Evolutionary conservation across 2,329 filamentous ascomycete genomes (phyloP).

Genomic region (Orbilia quercus): DNA sequence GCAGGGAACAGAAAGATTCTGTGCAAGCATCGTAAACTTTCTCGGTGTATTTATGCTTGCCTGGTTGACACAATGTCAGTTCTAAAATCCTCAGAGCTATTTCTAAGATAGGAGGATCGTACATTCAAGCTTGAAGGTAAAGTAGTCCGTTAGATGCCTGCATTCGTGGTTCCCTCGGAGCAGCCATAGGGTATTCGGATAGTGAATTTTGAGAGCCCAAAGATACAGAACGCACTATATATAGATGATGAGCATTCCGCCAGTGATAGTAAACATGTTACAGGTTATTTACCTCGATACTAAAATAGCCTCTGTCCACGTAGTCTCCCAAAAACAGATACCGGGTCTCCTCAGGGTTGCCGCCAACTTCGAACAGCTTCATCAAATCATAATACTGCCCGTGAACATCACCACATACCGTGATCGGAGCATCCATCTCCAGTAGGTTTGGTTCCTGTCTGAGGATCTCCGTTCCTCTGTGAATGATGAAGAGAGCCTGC

Average conservation of each 20-base stretch:
- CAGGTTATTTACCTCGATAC: conserved; percentile 77
- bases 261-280: background rate
- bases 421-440: conserved; percentile 99
- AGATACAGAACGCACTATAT: conserved; percentile 88
- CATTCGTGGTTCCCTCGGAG: conserved; percentile 98
- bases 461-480: conserved; percentile 85
- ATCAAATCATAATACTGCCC: conserved; percentile 99
- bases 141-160: conserved; percentile 98
- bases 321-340: conserved; percentile 99
- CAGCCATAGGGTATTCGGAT: conserved; percentile 95
- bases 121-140: conserved; percentile 99
- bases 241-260: conserved; percentile 61
- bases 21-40: conserved; percentile 96
- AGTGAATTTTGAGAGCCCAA: conserved; percentile 99
- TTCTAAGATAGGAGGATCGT: conserved; percentile 35
- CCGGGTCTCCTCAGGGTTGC: conserved; percentile 92
- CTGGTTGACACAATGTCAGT: conserved; percentile 46
- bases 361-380: conserved; percentile 99
- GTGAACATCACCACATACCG: conserved; percentile 97
- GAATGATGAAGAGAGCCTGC: conserved; percentile 95
- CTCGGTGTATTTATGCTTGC: conserved; percentile 98
- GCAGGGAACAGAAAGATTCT: conserved; percentile 95
- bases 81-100: background rate
- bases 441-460: conserved; percentile 92
- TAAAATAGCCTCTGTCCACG: conserved; percentile 98